Percentiles rank a stretch among this genome's conserved stretches.
These are phyloP conservation scores for Tympanopsis confertula DNA, from an alignment of 2,329 filamentous ascomycete genomes.

Conservation along the genomic window DNA sequence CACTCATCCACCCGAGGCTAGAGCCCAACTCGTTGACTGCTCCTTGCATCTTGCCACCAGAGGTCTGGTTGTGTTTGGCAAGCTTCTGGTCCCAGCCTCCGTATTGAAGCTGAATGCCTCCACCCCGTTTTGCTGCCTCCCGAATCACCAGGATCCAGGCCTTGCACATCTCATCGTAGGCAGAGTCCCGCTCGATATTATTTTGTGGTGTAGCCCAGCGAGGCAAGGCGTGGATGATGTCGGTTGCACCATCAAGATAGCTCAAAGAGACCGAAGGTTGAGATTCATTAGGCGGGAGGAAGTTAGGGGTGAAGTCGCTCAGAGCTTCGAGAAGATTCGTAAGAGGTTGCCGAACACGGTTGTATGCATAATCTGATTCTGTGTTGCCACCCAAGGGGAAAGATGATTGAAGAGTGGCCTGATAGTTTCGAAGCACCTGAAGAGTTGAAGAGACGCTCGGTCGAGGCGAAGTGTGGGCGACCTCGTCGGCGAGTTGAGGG, in stretches of 20 bases:
- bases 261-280: slow-evolving; percentile 47
- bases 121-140: slow-evolving; percentile 51
- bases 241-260: slow-evolving; percentile 51
- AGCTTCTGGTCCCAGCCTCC: slow-evolving; percentile 58
- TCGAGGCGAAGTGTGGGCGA: slow-evolving; percentile 47
- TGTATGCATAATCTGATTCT: slow-evolving; percentile 53
- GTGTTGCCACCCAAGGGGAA: slow-evolving; percentile 51
- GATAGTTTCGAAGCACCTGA: slow-evolving; percentile 47
- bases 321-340: slow-evolving; percentile 48
- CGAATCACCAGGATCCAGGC: slow-evolving; percentile 53
- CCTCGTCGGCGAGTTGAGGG: slow-evolving; percentile 45
- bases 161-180: slow-evolving; percentile 55
- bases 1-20: slow-evolving; percentile 44
- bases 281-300: slow-evolving; percentile 51
- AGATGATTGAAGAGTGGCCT: slow-evolving; percentile 41
- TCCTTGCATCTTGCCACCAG: slow-evolving; percentile 47
- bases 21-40: slow-evolving; percentile 45
- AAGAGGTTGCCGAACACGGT: slow-evolving; percentile 48
- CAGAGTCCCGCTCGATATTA: slow-evolving; percentile 52
- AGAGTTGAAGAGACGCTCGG: slow-evolving; percentile 52
- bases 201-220: slow-evolving; percentile 53
- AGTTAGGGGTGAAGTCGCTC: slow-evolving; percentile 56
- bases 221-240: slow-evolving; percentile 50
- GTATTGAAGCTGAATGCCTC: slow-evolving; percentile 52
- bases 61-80: slow-evolving; percentile 48